phyloP scores from a whole-genome alignment of 2,329 filamentous ascomycete genomes.

The Rutstroemia sp. region DNA sequence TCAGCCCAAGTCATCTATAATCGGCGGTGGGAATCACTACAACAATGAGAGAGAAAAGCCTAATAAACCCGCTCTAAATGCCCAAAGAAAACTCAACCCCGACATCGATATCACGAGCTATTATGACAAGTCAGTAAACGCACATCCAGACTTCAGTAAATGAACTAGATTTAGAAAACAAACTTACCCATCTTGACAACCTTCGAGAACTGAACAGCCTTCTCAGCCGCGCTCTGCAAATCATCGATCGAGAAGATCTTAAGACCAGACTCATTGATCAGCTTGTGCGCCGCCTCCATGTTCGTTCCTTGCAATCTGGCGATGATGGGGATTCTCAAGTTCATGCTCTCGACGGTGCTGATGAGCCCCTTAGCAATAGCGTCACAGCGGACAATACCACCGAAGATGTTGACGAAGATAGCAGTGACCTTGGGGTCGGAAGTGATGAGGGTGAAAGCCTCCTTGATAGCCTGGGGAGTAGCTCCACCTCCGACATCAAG shows the following conservation, averaged over 20 bases:
- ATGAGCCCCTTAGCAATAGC: constrained; percentile 95
- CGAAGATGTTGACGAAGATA: constrained; percentile 99
- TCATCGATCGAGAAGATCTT: constrained; percentile 99
- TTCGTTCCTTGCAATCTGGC: constrained; percentile 97
- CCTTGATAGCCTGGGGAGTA: constrained; percentile 91
- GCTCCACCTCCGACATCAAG: constrained; percentile 97
- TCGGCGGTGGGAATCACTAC: constrained; percentile 28
- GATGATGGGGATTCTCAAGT: constrained; percentile 94
- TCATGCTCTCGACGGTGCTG: constrained; percentile 87
- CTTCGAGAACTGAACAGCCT: constrained; percentile 97
- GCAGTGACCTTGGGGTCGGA: constrained; percentile 96
- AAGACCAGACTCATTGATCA: constrained; percentile 92
- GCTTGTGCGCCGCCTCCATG: constrained; percentile 87
- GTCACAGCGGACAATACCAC: constrained; percentile 96
- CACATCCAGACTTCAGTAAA: neutral
- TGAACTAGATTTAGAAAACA: neutral
- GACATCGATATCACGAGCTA: constrained; percentile 91
- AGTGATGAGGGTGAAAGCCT: constrained; percentile 98
- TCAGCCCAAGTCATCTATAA: constrained; percentile 18
- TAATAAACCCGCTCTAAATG: constrained; percentile 50
- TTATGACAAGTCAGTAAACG: constrained; percentile 10
- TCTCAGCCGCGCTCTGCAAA: constrained; percentile 93
- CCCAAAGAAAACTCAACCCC: constrained; percentile 92
- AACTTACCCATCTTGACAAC: constrained; percentile 92
- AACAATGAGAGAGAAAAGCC: constrained; percentile 17